These are phyloP conservation scores for Chrysanthemum lavandulifolium DNA, from an alignment of 129 eudicot species.

Conservation along the genomic window DNA sequence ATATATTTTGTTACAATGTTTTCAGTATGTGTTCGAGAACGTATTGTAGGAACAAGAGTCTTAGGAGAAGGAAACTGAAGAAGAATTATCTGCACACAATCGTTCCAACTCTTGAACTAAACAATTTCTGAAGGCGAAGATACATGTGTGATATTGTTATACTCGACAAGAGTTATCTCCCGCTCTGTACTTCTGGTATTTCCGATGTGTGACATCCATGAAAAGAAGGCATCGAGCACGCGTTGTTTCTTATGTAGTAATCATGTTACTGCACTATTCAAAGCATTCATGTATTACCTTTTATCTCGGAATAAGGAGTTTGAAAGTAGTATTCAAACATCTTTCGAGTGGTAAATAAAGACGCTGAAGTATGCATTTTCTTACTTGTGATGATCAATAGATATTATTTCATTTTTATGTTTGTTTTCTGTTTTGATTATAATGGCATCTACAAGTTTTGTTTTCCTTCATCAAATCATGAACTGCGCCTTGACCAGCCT, in stretches of 20 bases:
- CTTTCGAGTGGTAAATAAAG: conserved; percentile 5
- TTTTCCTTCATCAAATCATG: no score
- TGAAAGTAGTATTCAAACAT: conserved; percentile 7
- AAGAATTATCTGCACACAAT: conserved; percentile 49
- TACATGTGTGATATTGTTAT: not conserved
- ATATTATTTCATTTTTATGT: not conserved
- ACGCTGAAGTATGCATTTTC: not conserved
- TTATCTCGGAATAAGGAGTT: conserved; percentile 24
- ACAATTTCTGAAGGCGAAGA: conserved; percentile 23
- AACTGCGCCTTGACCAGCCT: no score
- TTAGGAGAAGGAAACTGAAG: conserved; percentile 72
- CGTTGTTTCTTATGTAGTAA: conserved; percentile 2
- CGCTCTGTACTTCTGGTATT: not conserved
- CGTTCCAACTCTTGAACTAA: conserved; percentile 27
- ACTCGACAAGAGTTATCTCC: conserved; percentile 2
- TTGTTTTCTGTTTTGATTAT: not conserved
- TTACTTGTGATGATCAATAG: conserved; percentile 7
- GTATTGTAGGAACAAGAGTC: conserved; percentile 60
- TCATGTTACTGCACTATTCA: not conserved
- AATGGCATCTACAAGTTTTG: no score
- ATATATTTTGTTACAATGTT: no score
- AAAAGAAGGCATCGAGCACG: conserved; percentile 16
- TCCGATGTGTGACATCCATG: conserved; percentile 16
- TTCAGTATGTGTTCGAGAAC: no score
- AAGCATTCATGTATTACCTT: not conserved